Evolutionary conservation across 169 alveolate genomes (phyloP).

Genomic region (Miamiensis avidus): DNA sequence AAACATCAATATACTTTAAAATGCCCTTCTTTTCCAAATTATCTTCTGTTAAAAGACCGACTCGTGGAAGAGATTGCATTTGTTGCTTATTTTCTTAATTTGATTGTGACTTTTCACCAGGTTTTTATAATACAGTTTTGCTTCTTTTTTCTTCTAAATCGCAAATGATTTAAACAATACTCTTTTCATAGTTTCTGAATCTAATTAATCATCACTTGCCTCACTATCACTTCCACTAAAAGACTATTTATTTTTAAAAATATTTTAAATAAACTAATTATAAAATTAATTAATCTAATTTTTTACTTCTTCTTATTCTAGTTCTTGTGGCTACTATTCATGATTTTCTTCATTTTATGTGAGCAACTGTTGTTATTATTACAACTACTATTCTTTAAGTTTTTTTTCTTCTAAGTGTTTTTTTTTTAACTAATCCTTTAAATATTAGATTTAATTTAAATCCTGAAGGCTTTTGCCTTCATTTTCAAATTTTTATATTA

Average conservation of each 20-base stretch:
- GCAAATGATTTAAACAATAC: not conserved
- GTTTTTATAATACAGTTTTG: not conserved
- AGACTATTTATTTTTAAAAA: not conserved
- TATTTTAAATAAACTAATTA: too few species aligned
- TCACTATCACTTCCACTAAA: not conserved
- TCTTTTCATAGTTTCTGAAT: not conserved
- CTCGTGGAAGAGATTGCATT: too few species aligned
- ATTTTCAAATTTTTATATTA: too few species aligned
- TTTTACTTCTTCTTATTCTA: not conserved
- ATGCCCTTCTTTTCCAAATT: too few species aligned
- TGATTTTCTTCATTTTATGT: not conserved
- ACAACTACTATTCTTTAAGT: not conserved
- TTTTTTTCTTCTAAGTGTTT: too few species aligned
- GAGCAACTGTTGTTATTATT: not conserved
- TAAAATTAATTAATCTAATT: too few species aligned
- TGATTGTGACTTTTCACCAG: not conserved
- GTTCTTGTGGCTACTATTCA: too few species aligned
- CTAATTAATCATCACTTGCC: not conserved
- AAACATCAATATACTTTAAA: too few species aligned
- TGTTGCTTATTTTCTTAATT: too few species aligned
- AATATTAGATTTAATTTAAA: too few species aligned
- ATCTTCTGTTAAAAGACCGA: too few species aligned
- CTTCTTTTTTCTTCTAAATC: not conserved
- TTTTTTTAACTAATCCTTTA: too few species aligned
- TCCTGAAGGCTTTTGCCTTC: not conserved